Conservation (phyloP, 75 land plant species). For the Cunninghamia lanceolata region DNA sequence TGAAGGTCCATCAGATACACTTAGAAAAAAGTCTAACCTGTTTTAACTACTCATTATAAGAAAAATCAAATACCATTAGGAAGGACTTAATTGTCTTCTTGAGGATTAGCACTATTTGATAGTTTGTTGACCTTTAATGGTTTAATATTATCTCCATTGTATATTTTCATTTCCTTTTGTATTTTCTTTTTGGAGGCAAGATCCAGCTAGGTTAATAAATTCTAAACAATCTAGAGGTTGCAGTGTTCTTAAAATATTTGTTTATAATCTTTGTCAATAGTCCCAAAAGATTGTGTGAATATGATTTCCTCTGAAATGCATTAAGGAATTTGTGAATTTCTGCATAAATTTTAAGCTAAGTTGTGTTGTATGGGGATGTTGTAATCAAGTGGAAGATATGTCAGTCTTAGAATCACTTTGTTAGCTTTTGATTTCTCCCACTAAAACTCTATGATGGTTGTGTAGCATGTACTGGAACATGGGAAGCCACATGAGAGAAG, state of each 20-base stretch:
- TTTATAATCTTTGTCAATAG: neutral
- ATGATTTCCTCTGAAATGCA: neutral
- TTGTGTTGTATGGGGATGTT: neutral
- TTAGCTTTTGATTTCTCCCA: neutral
- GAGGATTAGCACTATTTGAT: neutral
- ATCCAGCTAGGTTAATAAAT: neutral
- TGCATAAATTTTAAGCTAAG: neutral
- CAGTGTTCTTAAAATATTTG: neutral
- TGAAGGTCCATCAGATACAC: too few species aligned
- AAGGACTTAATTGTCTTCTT: neutral
- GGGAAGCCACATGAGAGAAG: conserved; percentile 81
- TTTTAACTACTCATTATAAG: too few species aligned
- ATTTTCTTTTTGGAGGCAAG: neutral
- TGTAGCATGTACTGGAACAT: conserved; percentile 93
- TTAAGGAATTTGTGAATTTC: neutral
- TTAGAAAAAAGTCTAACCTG: too few species aligned
- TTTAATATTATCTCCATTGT: neutral
- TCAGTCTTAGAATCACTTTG: neutral
- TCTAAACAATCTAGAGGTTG: neutral
- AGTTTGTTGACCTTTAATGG: neutral
- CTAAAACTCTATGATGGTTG: neutral
- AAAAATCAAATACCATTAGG: too few species aligned
- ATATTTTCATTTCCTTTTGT: neutral
- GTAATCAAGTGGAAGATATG: neutral
- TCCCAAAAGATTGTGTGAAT: too few species aligned